A percentile compares a stretch with the other conserved stretches of the same genome.
phyloP scores from a whole-genome alignment of 208 protist species.

The Kentomonas sorsogonicus region DNA sequence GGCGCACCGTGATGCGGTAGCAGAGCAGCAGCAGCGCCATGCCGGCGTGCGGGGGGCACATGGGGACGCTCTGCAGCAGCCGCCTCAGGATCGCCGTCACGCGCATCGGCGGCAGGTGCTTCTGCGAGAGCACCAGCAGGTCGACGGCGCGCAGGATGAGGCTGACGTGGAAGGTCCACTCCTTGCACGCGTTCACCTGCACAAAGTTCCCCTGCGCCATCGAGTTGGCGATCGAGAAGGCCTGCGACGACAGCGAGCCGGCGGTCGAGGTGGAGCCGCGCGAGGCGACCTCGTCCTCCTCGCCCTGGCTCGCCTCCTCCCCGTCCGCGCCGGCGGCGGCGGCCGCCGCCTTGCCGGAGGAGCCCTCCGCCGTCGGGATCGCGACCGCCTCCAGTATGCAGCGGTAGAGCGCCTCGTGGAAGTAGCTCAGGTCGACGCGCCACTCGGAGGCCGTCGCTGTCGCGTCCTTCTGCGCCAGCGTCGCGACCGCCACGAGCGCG shows the following conservation, averaged over 20 bases:
- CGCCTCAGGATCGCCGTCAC: slow-evolving; percentile 86
- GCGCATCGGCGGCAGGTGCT: slow-evolving; percentile 77
- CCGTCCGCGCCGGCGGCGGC: slow-evolving; percentile 22
- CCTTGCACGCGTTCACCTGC: slow-evolving; percentile 72
- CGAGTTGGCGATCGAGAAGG: slow-evolving; percentile 88
- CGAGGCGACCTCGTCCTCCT: slow-evolving; percentile 71
- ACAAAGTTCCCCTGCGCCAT: slow-evolving; percentile 82
- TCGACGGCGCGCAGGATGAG: slow-evolving; percentile 86
- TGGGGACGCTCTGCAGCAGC: slow-evolving; percentile 56
- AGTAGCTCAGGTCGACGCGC: slow-evolving; percentile 90
- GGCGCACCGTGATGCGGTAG: slow-evolving; percentile 78
- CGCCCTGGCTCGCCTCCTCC: slow-evolving; percentile 23
- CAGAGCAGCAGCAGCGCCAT: slow-evolving; percentile 76
- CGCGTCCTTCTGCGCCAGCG: slow-evolving; percentile 81
- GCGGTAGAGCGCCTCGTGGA: slow-evolving; percentile 86
- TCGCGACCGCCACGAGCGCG: slow-evolving; percentile 83
- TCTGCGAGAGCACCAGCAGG: slow-evolving; percentile 85
- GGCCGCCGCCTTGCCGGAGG: slow-evolving; percentile 55
- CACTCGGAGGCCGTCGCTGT: slow-evolving; percentile 75
- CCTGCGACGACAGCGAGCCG: slow-evolving; percentile 84
- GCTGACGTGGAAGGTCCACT: slow-evolving; percentile 87
- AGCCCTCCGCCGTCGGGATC: slow-evolving; percentile 54
- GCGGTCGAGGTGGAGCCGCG: slow-evolving; percentile 79
- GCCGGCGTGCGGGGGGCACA: slow-evolving; percentile 75
- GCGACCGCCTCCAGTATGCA: slow-evolving; percentile 77